A percentile compares a stretch with the other conserved stretches of the same genome.
phyloP scores from a whole-genome alignment of 768 basidiomycete genomes.

The Neoboletus brunneissimus region DNA sequence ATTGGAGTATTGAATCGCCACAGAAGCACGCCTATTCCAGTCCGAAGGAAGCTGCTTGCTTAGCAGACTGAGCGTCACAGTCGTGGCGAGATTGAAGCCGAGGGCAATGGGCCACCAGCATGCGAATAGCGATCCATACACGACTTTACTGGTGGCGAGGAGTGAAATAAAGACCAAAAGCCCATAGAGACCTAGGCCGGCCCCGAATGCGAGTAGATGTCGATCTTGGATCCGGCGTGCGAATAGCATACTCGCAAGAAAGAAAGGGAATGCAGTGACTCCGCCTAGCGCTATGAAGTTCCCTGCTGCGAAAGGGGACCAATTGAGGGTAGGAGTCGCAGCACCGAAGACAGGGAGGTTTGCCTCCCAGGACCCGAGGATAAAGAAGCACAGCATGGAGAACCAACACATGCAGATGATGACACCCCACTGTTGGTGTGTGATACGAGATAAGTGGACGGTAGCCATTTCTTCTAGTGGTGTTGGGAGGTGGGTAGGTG shows the following conservation, averaged over 20 bases:
- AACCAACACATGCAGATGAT: constrained; percentile 67
- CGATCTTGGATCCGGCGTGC: constrained; percentile 61
- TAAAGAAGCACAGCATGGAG: constrained; percentile 67
- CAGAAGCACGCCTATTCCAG: constrained; percentile 54
- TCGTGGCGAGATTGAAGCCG: constrained; percentile 72
- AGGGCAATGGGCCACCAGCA: constrained; percentile 54
- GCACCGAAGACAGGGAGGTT: constrained; percentile 64
- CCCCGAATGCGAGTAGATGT: constrained; percentile 52
- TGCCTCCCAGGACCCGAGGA: constrained; percentile 67
- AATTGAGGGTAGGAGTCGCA: constrained; percentile 41
- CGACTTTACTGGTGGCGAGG: constrained; percentile 38
- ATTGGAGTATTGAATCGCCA: constrained; percentile 68
- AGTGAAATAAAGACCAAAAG: constrained; percentile 51
- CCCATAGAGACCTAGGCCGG: constrained; percentile 48
- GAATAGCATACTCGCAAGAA: constrained; percentile 56
- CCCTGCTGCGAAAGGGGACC: constrained; percentile 61
- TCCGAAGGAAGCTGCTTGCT: constrained; percentile 64
- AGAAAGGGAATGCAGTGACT: constrained; percentile 60
- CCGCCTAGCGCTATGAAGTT: constrained; percentile 73
- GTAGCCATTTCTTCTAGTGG: constrained; percentile 4
- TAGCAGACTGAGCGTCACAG: constrained; percentile 61
- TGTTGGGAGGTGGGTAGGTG: background rate
- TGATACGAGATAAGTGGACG: constrained; percentile 15
- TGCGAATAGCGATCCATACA: constrained; percentile 46
- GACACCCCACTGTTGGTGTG: constrained; percentile 48